A percentile compares a stretch with the other conserved stretches of the same genome.
These are phyloP conservation scores for Phytophthora chlamydospora DNA, from an alignment of 352 stramenopile genomes.

Conservation along the genomic window DNA sequence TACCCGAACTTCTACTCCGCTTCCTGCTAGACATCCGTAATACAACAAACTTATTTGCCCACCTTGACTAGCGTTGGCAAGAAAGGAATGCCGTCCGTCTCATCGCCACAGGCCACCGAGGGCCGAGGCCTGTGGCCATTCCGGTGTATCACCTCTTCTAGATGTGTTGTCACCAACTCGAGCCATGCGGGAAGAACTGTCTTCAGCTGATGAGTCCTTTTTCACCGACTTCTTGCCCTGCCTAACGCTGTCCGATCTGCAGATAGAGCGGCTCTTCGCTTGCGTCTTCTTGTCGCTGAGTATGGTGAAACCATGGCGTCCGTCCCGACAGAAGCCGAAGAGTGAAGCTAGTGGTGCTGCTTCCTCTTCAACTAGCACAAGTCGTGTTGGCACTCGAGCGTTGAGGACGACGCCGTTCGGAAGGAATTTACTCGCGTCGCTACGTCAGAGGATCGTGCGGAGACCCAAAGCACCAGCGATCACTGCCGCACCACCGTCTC, in stretches of 20 bases:
- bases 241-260: neutral
- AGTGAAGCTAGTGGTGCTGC: conserved; percentile 5
- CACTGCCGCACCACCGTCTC: neutral
- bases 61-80: neutral
- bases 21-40: conserved; percentile 16
- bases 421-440: conserved; percentile 24
- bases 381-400: conserved; percentile 19
- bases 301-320: conserved; percentile 32
- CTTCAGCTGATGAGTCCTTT: too few species aligned
- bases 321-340: conserved; percentile 12
- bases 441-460: conserved; percentile 21
- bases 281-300: too few species aligned
- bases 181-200: too few species aligned
- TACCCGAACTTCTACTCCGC: conserved; percentile 10
- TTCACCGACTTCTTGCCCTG: too few species aligned
- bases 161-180: too few species aligned
- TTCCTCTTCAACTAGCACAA: conserved; percentile 1
- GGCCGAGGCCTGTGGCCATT: too few species aligned
- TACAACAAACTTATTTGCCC: conserved; percentile 12
- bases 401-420: conserved; percentile 15
- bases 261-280: conserved; percentile 2
- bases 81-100: neutral
- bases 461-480: conserved; percentile 19
- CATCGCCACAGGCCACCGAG: neutral
- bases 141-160: too few species aligned